These are phyloP conservation scores for Boletus hoseneyae DNA, from an alignment of 1,284 basidiomycete species.

Conservation along the genomic window DNA sequence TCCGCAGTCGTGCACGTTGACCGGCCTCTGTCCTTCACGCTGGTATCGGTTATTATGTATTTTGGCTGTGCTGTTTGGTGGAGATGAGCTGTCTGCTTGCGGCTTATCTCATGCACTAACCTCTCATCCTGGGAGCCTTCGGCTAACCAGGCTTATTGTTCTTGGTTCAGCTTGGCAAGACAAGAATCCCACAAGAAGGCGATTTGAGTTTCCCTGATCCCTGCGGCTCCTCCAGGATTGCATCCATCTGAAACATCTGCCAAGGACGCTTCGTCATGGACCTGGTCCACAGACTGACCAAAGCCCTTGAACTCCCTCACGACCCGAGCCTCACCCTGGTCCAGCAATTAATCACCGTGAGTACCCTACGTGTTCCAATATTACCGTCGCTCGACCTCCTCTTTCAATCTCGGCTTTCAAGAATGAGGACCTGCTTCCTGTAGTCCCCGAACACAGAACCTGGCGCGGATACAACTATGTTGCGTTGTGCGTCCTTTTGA, in stretches of 20 bases:
- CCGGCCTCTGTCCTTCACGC: background rate
- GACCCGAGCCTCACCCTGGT: conserved; percentile 46
- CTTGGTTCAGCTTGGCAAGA: conserved; percentile 13
- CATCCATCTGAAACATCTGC: conserved; percentile 2
- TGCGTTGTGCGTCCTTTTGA: conserved; percentile 49
- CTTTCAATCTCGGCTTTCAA: conserved; percentile 30
- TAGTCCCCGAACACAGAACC: conserved; percentile 52
- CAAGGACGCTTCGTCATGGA: conserved; percentile 19
- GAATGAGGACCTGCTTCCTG: conserved; percentile 66
- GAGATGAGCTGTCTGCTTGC: background rate
- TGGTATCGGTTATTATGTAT: background rate
- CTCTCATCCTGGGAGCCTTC: background rate
- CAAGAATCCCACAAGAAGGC: conserved; percentile 14
- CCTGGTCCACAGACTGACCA: conserved; percentile 21
- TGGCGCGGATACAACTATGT: conserved; percentile 64
- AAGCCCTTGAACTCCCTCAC: conserved; percentile 48
- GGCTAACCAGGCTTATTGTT: background rate
- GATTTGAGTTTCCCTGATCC: background rate
- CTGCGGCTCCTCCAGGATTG: conserved; percentile 4
- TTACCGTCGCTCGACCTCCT: conserved; percentile 4
- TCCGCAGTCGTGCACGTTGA: conserved; percentile 7
- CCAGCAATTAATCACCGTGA: conserved; percentile 54
- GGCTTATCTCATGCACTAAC: conserved; percentile 4
- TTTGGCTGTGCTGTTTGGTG: background rate
- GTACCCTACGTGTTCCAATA: conserved; percentile 33